These are phyloP conservation scores for Physcomitrellopsis africana DNA, from an alignment of 225 moss, liverwort and hornwort species.

Conservation along the genomic window DNA sequence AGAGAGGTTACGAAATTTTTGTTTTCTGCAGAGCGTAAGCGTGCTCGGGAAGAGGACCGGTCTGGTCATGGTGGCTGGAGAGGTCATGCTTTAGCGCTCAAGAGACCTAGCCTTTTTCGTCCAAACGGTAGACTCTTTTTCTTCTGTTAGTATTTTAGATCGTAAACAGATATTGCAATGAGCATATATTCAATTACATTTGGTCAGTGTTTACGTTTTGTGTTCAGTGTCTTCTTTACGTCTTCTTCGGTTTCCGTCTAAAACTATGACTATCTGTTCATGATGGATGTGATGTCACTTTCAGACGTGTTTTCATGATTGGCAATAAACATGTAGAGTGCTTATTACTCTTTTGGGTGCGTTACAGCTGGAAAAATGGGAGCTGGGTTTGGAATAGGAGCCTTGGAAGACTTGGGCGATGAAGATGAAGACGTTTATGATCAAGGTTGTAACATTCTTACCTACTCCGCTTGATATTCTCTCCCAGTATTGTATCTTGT, in stretches of 20 bases:
- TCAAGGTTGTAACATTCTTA: conserved; percentile 56
- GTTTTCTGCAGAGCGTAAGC: conserved; percentile 62
- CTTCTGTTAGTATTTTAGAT: not conserved
- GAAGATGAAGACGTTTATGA: conserved; percentile 80
- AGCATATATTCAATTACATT: conserved; percentile 3
- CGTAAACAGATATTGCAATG: conserved; percentile 1
- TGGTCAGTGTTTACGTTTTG: conserved; percentile 24
- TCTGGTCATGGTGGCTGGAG: conserved; percentile 64
- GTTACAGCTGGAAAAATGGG: conserved; percentile 74
- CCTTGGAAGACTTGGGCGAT: conserved; percentile 71
- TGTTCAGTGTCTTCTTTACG: conserved; percentile 3
- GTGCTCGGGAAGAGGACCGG: conserved; percentile 53
- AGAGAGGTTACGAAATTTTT: conserved; percentile 16
- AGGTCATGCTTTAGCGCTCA: conserved; percentile 57
- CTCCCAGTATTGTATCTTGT: conserved; percentile 8
- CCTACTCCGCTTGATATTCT: conserved; percentile 19
- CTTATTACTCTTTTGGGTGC: conserved; percentile 21
- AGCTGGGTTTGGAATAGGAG: conserved; percentile 73
- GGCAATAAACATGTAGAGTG: conserved; percentile 20
- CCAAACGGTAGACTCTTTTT: conserved; percentile 52
- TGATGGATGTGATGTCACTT: conserved; percentile 13
- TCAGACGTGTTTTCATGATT: conserved; percentile 16
- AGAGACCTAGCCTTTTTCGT: conserved; percentile 69
- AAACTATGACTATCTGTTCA: conserved; percentile 5
- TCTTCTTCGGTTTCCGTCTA: conserved; percentile 9